Base-by-base conservation (phyloP, 2,329 filamentous ascomycete species). In the Penicillium sp. region DNA sequence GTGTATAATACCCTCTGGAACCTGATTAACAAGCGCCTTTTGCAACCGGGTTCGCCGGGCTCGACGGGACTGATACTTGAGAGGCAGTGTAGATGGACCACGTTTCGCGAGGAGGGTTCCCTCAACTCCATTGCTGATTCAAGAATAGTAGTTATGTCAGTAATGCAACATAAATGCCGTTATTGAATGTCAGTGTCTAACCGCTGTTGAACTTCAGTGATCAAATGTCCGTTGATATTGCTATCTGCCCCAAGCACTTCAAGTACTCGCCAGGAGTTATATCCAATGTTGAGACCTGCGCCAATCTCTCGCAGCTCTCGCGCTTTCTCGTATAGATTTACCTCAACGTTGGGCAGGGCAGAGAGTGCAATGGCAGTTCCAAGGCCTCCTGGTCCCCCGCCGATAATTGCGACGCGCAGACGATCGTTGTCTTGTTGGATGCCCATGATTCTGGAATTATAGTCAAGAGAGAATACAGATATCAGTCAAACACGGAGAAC, bases 191-290 rank as follows among this genome's bases (percentile, higher is more conserved):
- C 12, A 38, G 14, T 12, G 12, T 45, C 23, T 26, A 56, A 73
- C 71, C 71, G 61, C 55, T 72, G 65, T 5, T 69, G 46, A 14
- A 71, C 61, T 1, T 64, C 63, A 23, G 58, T 63, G 14, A 71
- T 68, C n/a, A 64, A 60, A 57, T 74, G 72, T 3, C 72, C 73
- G 30, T 64, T 74, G 1, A 75, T 65, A 11, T 58, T 60, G 46
- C 75, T 68, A 3, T 72, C 75, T 1, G 73, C 76, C 9, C 76
- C 78, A 2, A 80, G 67, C 26, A 79, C 61, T 47, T 76, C 75
- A 16, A 81, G 64, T 5, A 79, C 74, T 46, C 71, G 77, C 79
- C 77, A 81, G 14, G 72, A 73, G 61, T 80, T 79, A 7, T 71
- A 66, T 1, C 73, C 71, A 16, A 80, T 74, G 47, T 70, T 74